Evolutionary conservation across 164 flowering plant genomes (phyloP).

Genomic region (Vitis labrusca): DNA sequence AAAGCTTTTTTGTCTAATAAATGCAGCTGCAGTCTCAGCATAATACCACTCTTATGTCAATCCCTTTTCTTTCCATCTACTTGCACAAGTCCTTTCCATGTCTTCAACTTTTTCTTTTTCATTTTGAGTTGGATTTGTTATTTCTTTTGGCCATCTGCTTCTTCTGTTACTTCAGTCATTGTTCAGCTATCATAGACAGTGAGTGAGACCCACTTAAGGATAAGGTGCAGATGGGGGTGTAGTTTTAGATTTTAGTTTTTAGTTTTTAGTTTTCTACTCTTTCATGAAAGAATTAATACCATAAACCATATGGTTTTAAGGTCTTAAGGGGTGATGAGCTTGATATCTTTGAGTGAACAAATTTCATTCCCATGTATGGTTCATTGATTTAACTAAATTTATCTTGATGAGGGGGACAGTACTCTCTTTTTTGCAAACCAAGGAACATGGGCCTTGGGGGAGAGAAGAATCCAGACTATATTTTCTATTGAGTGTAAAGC

Average conservation of each 20-base stretch:
- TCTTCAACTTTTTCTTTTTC: not conserved
- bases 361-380: no score
- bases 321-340: no score
- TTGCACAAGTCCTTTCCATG: not conserved
- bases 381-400: no score
- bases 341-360: no score
- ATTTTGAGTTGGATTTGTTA: not conserved
- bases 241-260: no score
- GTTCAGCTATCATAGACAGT: constrained; percentile 13
- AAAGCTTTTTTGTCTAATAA: not conserved
- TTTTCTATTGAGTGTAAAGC: not conserved
- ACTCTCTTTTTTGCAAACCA: constrained; percentile 14
- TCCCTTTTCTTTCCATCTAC: constrained; percentile 3
- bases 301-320: no score
- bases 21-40: not conserved
- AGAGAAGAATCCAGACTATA: no score
- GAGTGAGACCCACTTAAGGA: constrained; percentile 22
- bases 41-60: constrained; percentile 1
- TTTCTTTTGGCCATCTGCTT: not conserved
- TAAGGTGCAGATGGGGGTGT: constrained; percentile 13
- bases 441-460: constrained; percentile 18
- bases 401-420: constrained; percentile 3
- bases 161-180: not conserved
- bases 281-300: not conserved
- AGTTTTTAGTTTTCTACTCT: not conserved